These are phyloP conservation scores for Camelina laxa DNA, from an alignment of 345 rosid species.

Conservation along the genomic window DNA sequence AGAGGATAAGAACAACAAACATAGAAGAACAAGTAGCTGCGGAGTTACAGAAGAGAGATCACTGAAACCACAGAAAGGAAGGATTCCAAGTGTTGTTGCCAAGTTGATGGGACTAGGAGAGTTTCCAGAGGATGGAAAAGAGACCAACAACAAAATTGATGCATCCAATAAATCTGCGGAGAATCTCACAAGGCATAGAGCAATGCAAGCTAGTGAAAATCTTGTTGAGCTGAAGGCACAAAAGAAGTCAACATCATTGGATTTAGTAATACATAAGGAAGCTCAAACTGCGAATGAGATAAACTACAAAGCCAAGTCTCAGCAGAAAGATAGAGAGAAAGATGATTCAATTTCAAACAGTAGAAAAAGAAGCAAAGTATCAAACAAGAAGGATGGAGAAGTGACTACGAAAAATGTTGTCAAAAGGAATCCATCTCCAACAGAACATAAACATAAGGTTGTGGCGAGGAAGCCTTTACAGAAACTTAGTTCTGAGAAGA, in stretches of 20 bases:
- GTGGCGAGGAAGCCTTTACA: slow-evolving; percentile 33
- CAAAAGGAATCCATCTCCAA: slow-evolving; percentile 39
- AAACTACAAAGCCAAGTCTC: slow-evolving; percentile 45
- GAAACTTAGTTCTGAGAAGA: slow-evolving; percentile 21
- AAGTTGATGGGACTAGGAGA: slow-evolving; percentile 87
- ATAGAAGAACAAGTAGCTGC: slow-evolving; percentile 33
- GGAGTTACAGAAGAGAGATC: slow-evolving; percentile 46
- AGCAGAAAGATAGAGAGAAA: slow-evolving; percentile 47
- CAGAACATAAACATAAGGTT: slow-evolving; percentile 45
- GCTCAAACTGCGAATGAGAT: slow-evolving; percentile 44
- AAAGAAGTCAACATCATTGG: slow-evolving; percentile 40
- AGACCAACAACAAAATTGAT: slow-evolving; percentile 34
- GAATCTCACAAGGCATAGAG: slow-evolving; percentile 40
- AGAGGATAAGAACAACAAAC: slow-evolving; percentile 43
- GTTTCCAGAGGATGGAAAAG: slow-evolving; percentile 59
- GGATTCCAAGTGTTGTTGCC: slow-evolving; percentile 85
- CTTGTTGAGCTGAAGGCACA: slow-evolving; percentile 31
- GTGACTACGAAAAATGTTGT: slow-evolving; percentile 29
- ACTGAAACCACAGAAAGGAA: slow-evolving; percentile 58
- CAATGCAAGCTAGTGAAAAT: slow-evolving; percentile 43
- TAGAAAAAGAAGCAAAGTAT: slow-evolving; percentile 46
- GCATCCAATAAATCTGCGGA: not conserved
- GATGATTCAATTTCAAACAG: slow-evolving; percentile 38
- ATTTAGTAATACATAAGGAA: slow-evolving; percentile 43
- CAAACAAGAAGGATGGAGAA: slow-evolving; percentile 48